Evolutionary conservation across 2,329 filamentous ascomycete species (phyloP), one percentile per base, ranked within the genome.

Genomic region (Ilyonectria mors-panacis): DNA sequence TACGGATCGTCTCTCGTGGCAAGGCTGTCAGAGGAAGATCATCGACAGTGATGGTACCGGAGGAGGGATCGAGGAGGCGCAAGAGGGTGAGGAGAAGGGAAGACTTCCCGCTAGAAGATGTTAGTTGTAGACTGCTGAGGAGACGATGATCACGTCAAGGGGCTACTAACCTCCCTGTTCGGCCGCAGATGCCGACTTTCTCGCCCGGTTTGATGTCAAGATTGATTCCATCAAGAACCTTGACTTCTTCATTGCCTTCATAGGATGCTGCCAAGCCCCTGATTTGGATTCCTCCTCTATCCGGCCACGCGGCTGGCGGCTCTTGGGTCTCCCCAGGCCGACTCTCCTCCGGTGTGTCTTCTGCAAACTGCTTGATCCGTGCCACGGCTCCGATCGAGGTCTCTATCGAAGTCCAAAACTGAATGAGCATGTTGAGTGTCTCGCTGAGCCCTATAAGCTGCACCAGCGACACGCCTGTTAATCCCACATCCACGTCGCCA

Each of bases 121-220:
- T 26, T 37, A 42, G 59, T 44, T 48, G 28, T 35, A 15, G 17
- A 33, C 51, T 59, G 60, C 30, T 23, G 17, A 47, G 35, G 15
- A 9, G 13, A 17, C 26, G 23, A 6, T 19, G 10, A 28, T 35
- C 0, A 81, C 21, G n/a, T 37, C 37, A 33, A 15, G 30, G 15
- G 26, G 13, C 21, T 44, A 56, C 68, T 66, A 15, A 74, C 69
- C 75, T 76, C 44, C 85, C 86, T 23, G 83, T 86, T 13, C 86
- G 83, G 12, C 87, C 86, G 54, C 85, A 85, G n/a, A 88, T 81
- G 1, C 80, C 86, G 12, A 88, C 75, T 65, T 86, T 87, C 69
- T 86, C 80, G 1, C 85, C 85, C 0, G 81, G 75, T 10, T 58
- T 55, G 26, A 78, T 73, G 1, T 67, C 55, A 4, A 80, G 50